A percentile compares a stretch with the other conserved stretches of the same genome.
Evolutionary conservation across 148 eudicot species (phyloP).

Genomic region (Nyssa sinensis): DNA sequence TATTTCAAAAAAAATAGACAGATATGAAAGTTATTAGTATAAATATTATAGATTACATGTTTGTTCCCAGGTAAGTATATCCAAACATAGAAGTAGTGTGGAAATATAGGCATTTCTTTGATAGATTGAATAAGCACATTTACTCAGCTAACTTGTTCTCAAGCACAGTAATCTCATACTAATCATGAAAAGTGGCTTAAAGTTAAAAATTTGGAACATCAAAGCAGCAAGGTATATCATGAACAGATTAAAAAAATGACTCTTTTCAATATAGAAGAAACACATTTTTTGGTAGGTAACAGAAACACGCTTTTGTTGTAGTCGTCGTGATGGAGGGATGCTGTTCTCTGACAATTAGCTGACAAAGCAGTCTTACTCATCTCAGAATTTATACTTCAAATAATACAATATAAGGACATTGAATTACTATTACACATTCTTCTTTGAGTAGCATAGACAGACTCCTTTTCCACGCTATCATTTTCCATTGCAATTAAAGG

Average conservation of each 20-base stretch:
- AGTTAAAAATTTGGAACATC: background rate
- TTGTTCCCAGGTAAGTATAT: background rate
- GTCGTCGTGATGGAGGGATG: background rate
- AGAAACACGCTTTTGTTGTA: background rate
- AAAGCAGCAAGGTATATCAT: background rate
- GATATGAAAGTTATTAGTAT: background rate
- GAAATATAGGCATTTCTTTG: background rate
- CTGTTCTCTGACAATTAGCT: background rate
- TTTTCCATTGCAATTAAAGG: too few relatives aligned
- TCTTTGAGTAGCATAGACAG: too few relatives aligned
- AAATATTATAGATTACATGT: background rate
- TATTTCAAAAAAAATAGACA: conserved; percentile 5
- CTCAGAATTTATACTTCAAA: too few relatives aligned
- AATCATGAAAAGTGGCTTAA: background rate
- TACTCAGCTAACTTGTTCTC: background rate
- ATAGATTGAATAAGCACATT: background rate
- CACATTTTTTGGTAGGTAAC: too few relatives aligned
- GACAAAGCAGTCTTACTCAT: too few relatives aligned
- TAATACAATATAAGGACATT: too few relatives aligned
- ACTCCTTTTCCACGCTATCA: too few relatives aligned
- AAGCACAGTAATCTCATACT: background rate
- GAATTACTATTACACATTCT: too few relatives aligned
- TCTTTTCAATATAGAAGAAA: too few relatives aligned
- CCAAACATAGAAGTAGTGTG: background rate
- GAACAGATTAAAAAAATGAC: background rate